Base-by-base conservation (phyloP, 1,284 basidiomycete genomes). In the Cutaneotrichosporon mucoides region DNA sequence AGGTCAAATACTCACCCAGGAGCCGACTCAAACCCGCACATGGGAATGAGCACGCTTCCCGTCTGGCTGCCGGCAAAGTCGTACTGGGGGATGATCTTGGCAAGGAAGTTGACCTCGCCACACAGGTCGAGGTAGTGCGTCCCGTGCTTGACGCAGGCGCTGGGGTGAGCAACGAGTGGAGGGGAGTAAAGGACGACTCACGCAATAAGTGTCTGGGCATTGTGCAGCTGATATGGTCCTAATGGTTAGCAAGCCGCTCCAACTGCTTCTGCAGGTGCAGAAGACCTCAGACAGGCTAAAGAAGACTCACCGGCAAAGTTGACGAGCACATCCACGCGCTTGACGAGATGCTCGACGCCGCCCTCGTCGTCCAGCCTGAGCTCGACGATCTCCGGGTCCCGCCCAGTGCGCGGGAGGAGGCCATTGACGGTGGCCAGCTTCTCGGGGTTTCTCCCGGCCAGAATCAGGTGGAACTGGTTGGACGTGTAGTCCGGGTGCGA, bases 1-100 rank as follows among this genome's bases (percentile, higher is more conserved):
- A 16, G 42, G 34, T 7, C 24, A 24, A 24, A 38, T 8, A 73
- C 78, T 51, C 68, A 73, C 76, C 85, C 84, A 2, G 88, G 88
- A 12, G 88, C 71, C n/a, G 86, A 87, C 73, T 90, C 89, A 63
- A 88, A 83, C 0, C 87, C 89, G 60, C 84, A 87, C 3, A 83
- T 80, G 10, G 86, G 86, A 6, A 90, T 81, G 61, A 92, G 86
- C 61, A 86, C 82, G 1, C 88, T 79, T 15, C 83, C 82, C 0
- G 84, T 86, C 70, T 85, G 84, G 13, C 81, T 82, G 0, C 89
- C 89, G 5, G 81, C 69, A 66, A 83, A 86, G 75, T 90, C 86
- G 67, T 82, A 87, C 80, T 83, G 70, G 5, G 77, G 66, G 54
- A 88, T 81, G 58, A 86, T 81, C 37, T 82, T 77, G 1, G 66